Evolutionary conservation across 2,329 filamentous ascomycete genomes (phyloP).

Genomic region (Cladophialophora chaetospira): DNA sequence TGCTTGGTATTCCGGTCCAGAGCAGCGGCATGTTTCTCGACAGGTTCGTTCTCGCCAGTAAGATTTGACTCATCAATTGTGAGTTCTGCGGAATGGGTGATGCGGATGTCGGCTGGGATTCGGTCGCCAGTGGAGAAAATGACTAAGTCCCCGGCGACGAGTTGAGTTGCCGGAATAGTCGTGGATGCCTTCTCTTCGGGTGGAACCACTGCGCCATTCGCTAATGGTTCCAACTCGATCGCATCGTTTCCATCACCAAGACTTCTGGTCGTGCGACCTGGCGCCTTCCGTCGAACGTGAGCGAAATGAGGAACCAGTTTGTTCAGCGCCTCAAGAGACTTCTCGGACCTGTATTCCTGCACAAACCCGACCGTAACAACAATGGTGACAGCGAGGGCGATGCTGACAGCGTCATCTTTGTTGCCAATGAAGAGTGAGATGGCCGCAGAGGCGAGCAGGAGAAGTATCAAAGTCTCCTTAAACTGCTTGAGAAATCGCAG

Average conservation of each 20-base stretch:
- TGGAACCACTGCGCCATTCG: constrained; percentile 57
- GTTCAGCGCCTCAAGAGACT: constrained; percentile 92
- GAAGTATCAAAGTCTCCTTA: constrained; percentile 88
- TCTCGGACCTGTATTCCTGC: constrained; percentile 96
- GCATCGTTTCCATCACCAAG: constrained; percentile 40
- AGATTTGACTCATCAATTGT: constrained; percentile 96
- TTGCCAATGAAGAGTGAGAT: constrained; percentile 92
- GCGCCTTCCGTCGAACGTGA: constrained; percentile 72
- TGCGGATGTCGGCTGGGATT: constrained; percentile 92
- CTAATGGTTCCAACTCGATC: constrained; percentile 53
- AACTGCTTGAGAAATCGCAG: constrained; percentile 95
- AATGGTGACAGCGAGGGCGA: constrained; percentile 93
- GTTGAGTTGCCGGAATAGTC: constrained; percentile 81
- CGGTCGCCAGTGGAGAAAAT: constrained; percentile 94
- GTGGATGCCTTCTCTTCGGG: constrained; percentile 70
- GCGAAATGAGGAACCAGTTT: constrained; percentile 94
- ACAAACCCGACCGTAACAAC: constrained; percentile 95
- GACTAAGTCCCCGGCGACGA: constrained; percentile 91
- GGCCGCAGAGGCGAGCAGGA: constrained; percentile 84
- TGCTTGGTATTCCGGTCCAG: constrained; percentile 41
- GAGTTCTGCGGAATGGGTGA: constrained; percentile 84
- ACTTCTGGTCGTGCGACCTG: constrained; percentile 4
- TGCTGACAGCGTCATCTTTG: constrained; percentile 91
- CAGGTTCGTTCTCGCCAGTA: constrained; percentile 94
- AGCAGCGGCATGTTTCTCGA: constrained; percentile 72